Percentiles rank a stretch among this genome's conserved stretches.
phyloP scores from a whole-genome alignment of 73 alveolate species.

The Tetrahymena borealis region DNA sequence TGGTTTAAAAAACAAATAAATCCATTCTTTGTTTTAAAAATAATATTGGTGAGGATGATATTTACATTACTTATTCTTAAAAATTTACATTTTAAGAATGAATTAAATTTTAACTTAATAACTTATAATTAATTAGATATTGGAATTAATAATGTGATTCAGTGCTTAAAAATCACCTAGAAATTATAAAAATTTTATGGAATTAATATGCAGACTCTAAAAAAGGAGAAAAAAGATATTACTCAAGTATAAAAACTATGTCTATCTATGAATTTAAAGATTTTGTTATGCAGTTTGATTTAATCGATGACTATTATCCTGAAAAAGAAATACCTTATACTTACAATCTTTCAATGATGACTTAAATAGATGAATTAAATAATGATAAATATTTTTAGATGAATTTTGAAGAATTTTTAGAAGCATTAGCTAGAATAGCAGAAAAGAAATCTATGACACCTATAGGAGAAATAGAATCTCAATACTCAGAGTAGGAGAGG shows the following conservation, averaged over 20 bases:
- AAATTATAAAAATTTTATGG: background rate
- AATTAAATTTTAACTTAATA: background rate
- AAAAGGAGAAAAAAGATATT: slow-evolving; percentile 13
- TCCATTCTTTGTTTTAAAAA: no score
- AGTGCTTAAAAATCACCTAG: background rate
- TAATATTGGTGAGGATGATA: no score
- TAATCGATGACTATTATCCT: slow-evolving; percentile 20
- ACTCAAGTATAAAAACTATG: slow-evolving; percentile 14
- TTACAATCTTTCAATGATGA: slow-evolving; percentile 41
- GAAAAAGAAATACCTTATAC: slow-evolving; percentile 40
- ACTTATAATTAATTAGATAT: background rate
- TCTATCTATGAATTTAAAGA: slow-evolving; percentile 30
- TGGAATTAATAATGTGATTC: slow-evolving; percentile 47
- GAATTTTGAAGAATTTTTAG: slow-evolving; percentile 51
- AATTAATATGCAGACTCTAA: slow-evolving; percentile 18
- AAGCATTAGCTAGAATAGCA: slow-evolving; percentile 60
- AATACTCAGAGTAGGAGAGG: background rate
- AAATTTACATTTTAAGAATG: background rate
- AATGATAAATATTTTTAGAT: slow-evolving; percentile 44
- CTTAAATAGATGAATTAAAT: slow-evolving; percentile 50
- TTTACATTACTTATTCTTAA: background rate
- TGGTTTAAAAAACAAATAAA: no score
- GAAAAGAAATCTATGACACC: slow-evolving; percentile 30
- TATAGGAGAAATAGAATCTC: background rate
- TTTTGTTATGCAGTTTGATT: slow-evolving; percentile 19